Conservation (phyloP, 1,139 yeast genomes). For the Nakaseomyces uthaithaninus region DNA sequence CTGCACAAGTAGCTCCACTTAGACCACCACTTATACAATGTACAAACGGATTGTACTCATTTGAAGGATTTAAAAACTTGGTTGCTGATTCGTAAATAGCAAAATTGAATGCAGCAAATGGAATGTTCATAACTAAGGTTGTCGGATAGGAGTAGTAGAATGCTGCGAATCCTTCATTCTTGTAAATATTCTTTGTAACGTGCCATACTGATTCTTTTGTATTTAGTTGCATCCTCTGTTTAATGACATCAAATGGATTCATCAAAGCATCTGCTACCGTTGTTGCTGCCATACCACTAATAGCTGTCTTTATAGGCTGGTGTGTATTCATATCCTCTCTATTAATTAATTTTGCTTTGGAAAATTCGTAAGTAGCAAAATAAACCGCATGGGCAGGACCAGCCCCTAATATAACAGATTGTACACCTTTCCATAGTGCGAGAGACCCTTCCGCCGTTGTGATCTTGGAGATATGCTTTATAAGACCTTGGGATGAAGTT, state of each 20-base stretch:
- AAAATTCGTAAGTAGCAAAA: conserved; percentile 88
- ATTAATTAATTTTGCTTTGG: conserved; percentile 40
- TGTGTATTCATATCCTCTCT: conserved; percentile 30
- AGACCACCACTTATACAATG: conserved; percentile 94
- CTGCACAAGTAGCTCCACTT: conserved; percentile 96
- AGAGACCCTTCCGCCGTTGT: conserved; percentile 84
- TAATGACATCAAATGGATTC: conserved; percentile 96
- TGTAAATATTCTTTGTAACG: conserved; percentile 45
- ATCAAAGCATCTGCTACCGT: conserved; percentile 87
- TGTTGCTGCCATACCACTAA: conserved; percentile 93
- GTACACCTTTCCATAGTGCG: conserved; percentile 91
- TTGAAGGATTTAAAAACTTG: conserved; percentile 67
- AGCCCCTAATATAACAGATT: conserved; percentile 92
- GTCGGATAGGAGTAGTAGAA: conserved; percentile 94
- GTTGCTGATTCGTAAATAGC: conserved; percentile 85
- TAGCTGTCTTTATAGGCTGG: conserved; percentile 67
- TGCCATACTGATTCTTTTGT: conserved; percentile 30
- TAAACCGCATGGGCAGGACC: conserved; percentile 99
- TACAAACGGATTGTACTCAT: conserved; percentile 75
- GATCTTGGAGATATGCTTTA: conserved; percentile 59
- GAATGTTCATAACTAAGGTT: conserved; percentile 84
- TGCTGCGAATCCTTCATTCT: conserved; percentile 70
- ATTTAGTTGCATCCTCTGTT: conserved; percentile 71
- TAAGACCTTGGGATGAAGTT: conserved; percentile 39
- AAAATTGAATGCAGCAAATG: conserved; percentile 92